Evolutionary conservation across 139 green algal species (phyloP).

Genomic region (Asterochloris erici): DNA sequence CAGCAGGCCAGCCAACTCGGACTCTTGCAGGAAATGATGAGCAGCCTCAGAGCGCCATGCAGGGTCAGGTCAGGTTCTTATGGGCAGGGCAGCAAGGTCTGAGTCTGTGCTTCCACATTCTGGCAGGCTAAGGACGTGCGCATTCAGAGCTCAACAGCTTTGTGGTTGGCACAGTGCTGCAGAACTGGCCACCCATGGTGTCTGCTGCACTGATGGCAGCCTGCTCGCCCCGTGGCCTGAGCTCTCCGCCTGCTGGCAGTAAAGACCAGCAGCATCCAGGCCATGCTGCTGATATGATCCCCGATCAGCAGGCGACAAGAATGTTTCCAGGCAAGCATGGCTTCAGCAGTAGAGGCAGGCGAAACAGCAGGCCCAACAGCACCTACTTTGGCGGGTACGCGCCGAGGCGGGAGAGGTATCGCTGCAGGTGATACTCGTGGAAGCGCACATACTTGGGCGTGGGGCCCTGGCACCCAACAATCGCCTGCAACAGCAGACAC

Average conservation of each 20-base stretch:
- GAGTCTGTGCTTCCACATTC: not conserved
- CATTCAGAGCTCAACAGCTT: no score
- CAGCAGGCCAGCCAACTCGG: not conserved
- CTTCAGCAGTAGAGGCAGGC: no score
- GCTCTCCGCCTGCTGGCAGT: no score
- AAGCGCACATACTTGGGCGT: slow-evolving; percentile 22
- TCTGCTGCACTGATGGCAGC: no score
- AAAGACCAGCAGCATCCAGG: no score
- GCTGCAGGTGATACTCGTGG: slow-evolving; percentile 33
- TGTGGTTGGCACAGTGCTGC: no score
- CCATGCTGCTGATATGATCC: no score
- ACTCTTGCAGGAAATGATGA: not conserved
- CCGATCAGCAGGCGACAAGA: no score
- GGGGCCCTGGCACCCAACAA: slow-evolving; percentile 21
- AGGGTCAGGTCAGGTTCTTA: not conserved
- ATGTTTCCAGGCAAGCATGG: no score
- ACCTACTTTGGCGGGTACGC: slow-evolving; percentile 25
- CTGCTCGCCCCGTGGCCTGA: no score
- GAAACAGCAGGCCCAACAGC: not conserved
- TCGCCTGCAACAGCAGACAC: not conserved
- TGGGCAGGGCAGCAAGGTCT: not conserved
- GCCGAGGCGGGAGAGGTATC: slow-evolving; percentile 25
- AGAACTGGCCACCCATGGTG: no score
- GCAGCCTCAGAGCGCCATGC: not conserved
- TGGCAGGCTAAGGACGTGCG: no score